Percentiles rank a stretch among this genome's conserved stretches.
Evolutionary conservation across 495 filamentous ascomycete species (phyloP).

Genomic region (Penicillium mononematosum): DNA sequence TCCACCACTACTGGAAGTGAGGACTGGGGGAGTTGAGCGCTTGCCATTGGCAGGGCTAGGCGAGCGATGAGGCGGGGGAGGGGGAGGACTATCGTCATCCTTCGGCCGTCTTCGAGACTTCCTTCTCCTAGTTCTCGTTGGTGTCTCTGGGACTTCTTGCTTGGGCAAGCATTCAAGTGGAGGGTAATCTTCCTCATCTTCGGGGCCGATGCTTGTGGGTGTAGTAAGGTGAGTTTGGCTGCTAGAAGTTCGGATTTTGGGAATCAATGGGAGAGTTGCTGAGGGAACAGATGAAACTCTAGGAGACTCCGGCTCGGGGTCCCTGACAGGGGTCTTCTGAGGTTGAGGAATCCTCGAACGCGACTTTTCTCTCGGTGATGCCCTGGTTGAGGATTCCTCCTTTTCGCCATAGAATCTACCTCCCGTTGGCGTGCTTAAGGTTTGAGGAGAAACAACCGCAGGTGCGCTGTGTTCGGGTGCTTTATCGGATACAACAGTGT

Average conservation of each 20-base stretch:
- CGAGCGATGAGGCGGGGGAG: conserved; percentile 54
- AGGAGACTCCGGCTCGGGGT: conserved; percentile 33
- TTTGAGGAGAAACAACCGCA: neutral
- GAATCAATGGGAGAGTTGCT: conserved; percentile 55
- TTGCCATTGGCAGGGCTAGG: conserved; percentile 48
- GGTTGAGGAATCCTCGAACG: conserved; percentile 16
- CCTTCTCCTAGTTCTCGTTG: conserved; percentile 34
- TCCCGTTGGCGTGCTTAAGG: conserved; percentile 13
- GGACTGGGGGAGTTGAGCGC: conserved; percentile 51
- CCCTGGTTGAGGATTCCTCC: conserved; percentile 8
- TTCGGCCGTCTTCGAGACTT: conserved; percentile 34
- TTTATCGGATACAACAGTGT: conserved; percentile 17
- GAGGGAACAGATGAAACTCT: conserved; percentile 59
- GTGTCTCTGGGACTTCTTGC: conserved; percentile 29
- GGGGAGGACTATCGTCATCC: conserved; percentile 44
- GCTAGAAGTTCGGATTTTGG: conserved; percentile 50
- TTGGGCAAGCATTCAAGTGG: conserved; percentile 29
- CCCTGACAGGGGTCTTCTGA: conserved; percentile 32
- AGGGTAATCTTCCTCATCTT: conserved; percentile 41
- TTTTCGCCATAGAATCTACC: conserved; percentile 27
- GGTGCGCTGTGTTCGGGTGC: conserved; percentile 6
- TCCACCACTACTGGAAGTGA: conserved; percentile 40
- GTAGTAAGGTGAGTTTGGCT: conserved; percentile 39
- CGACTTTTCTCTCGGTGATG: conserved; percentile 13
- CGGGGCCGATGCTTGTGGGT: conserved; percentile 13